A percentile compares a stretch with the other conserved stretches of the same genome.
phyloP scores from a whole-genome alignment of 1,284 basidiomycete genomes.

The Ustilago xerochloae region DNA sequence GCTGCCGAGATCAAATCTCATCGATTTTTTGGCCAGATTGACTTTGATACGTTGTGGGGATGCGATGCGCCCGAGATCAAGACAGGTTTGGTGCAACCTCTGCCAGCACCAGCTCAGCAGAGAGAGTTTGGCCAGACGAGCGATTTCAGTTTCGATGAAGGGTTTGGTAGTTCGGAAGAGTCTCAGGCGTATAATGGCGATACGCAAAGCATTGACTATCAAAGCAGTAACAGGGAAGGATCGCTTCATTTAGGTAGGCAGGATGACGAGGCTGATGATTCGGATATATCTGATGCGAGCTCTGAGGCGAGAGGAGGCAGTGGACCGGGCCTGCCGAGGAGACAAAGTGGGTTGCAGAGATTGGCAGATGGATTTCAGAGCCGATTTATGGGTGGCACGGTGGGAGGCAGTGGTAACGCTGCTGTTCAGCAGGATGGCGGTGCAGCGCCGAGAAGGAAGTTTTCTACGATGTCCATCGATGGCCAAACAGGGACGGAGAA shows the following conservation, averaged over 20 bases:
- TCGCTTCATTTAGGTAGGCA: not conserved
- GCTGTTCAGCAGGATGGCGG: constrained; percentile 1
- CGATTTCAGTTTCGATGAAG: constrained; percentile 49
- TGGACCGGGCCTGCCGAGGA: constrained; percentile 3
- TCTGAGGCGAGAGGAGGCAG: not conserved
- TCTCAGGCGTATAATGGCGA: constrained; percentile 35
- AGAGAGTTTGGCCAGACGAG: constrained; percentile 16
- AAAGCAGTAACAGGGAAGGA: constrained; percentile 5
- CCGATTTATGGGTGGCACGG: constrained; percentile 11
- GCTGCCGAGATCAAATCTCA: constrained; percentile 47
- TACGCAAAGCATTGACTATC: constrained; percentile 39
- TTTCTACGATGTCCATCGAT: constrained; percentile 41
- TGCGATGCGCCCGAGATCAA: constrained; percentile 29
- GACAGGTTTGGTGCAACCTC: constrained; percentile 44
- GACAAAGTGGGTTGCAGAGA: constrained; percentile 33
- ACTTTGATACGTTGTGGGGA: constrained; percentile 56
- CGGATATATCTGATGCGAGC: constrained; percentile 29
- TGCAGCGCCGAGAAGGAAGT: constrained; percentile 20
- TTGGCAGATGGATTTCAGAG: constrained; percentile 31
- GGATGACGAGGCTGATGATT: constrained; percentile 37
- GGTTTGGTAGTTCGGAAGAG: constrained; percentile 40
- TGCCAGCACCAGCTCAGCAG: constrained; percentile 6
- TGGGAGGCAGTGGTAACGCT: not conserved
- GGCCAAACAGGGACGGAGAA: constrained; percentile 6
- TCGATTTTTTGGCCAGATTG: constrained; percentile 49